Percentiles rank a stretch among this genome's conserved stretches.
phyloP scores from a whole-genome alignment of 2,329 filamentous ascomycete genomes.

The Drechslerella coelobrocha region DNA sequence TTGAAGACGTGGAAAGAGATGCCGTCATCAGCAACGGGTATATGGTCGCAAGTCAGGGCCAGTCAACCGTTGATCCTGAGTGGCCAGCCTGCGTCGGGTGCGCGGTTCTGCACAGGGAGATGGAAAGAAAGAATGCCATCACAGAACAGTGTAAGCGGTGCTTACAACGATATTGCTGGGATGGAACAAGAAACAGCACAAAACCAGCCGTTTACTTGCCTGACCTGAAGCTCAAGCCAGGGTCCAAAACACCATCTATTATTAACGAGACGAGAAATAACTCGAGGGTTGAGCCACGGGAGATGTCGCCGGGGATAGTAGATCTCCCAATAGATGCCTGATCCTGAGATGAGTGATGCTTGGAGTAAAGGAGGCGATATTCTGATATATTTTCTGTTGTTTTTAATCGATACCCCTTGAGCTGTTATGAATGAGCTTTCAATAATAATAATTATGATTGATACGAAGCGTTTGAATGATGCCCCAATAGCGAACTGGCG shows the following conservation, averaged over 20 bases:
- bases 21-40: conserved; percentile 86
- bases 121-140: conserved; percentile 70
- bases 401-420: too few species aligned
- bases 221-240: conserved; percentile 24
- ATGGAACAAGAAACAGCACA: conserved; percentile 66
- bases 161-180: conserved; percentile 91
- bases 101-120: conserved; percentile 78
- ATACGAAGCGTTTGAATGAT: too few species aligned
- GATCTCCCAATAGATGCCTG: too few species aligned
- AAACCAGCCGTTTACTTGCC: conserved; percentile 25
- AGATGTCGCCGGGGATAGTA: too few species aligned
- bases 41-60: conserved; percentile 81
- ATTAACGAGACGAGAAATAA: too few species aligned
- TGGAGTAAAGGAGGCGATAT: too few species aligned
- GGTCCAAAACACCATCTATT: neutral
- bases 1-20: conserved; percentile 72
- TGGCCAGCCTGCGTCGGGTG: conserved; percentile 90
- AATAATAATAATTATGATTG: too few species aligned
- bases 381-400: too few species aligned
- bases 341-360: too few species aligned
- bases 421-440: too few species aligned
- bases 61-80: conserved; percentile 73
- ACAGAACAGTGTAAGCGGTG: conserved; percentile 77
- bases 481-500: too few species aligned
- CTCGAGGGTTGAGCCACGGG: too few species aligned